Percentiles rank a stretch among this genome's conserved stretches.
Conservation (phyloP, 2,329 filamentous ascomycete genomes). For the Leptographium lundbergii region DNA sequence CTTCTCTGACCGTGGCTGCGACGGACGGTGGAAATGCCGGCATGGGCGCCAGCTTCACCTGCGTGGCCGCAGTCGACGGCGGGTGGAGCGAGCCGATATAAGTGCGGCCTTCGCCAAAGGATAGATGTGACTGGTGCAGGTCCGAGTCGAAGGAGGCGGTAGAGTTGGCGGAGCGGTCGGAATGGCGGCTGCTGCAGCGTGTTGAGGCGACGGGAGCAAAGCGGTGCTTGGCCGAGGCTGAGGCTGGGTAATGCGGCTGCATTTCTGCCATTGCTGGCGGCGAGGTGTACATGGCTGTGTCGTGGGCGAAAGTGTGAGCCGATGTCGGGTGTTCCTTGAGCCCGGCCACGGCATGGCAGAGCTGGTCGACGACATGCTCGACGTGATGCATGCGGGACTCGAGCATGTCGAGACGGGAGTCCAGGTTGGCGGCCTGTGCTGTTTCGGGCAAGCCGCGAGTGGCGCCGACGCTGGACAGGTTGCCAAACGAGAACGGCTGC, state of each 20-base stretch:
- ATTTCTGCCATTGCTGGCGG: too few relatives aligned
- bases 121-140: constrained; percentile 23
- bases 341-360: constrained; percentile 31
- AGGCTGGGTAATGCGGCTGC: too few relatives aligned
- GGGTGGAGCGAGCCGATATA: constrained; percentile 31
- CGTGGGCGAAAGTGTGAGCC: background rate
- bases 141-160: constrained; percentile 9
- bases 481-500: constrained; percentile 33
- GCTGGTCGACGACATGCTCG: constrained; percentile 38
- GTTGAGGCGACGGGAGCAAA: constrained; percentile 11
- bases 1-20: constrained; percentile 31
- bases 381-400: constrained; percentile 40
- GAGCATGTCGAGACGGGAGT: constrained; percentile 37
- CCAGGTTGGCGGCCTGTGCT: constrained; percentile 23
- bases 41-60: constrained; percentile 13
- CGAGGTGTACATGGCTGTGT: background rate
- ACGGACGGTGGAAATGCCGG: background rate
- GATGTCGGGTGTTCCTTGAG: background rate
- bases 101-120: constrained; percentile 33
- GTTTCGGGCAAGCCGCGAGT: constrained; percentile 19
- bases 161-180: constrained; percentile 18
- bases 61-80: constrained; percentile 19
- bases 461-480: constrained; percentile 35
- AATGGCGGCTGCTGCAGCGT: constrained; percentile 25
- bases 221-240: background rate